These are phyloP conservation scores for Lasiosphaeria miniovina DNA, from an alignment of 495 filamentous ascomycete genomes.

Conservation along the genomic window DNA sequence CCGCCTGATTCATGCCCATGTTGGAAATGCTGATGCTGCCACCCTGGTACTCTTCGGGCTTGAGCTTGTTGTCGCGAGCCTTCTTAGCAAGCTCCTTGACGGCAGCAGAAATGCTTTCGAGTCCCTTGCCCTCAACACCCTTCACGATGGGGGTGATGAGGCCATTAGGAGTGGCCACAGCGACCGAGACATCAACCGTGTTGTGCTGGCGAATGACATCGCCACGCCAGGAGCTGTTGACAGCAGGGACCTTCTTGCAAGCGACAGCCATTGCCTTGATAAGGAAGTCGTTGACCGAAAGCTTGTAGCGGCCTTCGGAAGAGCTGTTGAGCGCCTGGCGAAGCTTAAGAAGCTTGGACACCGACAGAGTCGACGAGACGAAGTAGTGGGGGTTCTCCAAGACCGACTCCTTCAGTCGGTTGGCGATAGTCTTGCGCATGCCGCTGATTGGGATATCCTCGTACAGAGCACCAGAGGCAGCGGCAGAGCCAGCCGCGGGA, in stretches of 20 bases:
- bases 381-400: slow-evolving; percentile 98
- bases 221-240: slow-evolving; percentile 92
- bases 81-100: slow-evolving; percentile 97
- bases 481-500: slow-evolving; percentile 34
- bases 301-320: slow-evolving; percentile 90
- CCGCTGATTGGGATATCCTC: slow-evolving; percentile 80
- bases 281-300: slow-evolving; percentile 98
- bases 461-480: slow-evolving; percentile 63
- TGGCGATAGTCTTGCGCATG: slow-evolving; percentile 98
- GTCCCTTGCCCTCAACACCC: slow-evolving; percentile 75
- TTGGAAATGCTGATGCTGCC: slow-evolving; percentile 99
- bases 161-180: slow-evolving; percentile 88
- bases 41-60: slow-evolving; percentile 98
- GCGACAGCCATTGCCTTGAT: slow-evolving; percentile 92
- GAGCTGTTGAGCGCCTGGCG: slow-evolving; percentile 89
- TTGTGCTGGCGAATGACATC: slow-evolving; percentile 90
- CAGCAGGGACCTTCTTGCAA: slow-evolving; percentile 86
- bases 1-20: slow-evolving; percentile 98
- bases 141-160: slow-evolving; percentile 98
- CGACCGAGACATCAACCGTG: slow-evolving; percentile 87
- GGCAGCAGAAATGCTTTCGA: slow-evolving; percentile 79
- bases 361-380: slow-evolving; percentile 81
- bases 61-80: slow-evolving; percentile 94
- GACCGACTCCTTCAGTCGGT: slow-evolving; percentile 81
- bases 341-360: slow-evolving; percentile 91